Evolutionary conservation across 805 yeast species (phyloP), one percentile per base, ranked within the genome.

Genomic region (Hanseniaspora singularis): DNA sequence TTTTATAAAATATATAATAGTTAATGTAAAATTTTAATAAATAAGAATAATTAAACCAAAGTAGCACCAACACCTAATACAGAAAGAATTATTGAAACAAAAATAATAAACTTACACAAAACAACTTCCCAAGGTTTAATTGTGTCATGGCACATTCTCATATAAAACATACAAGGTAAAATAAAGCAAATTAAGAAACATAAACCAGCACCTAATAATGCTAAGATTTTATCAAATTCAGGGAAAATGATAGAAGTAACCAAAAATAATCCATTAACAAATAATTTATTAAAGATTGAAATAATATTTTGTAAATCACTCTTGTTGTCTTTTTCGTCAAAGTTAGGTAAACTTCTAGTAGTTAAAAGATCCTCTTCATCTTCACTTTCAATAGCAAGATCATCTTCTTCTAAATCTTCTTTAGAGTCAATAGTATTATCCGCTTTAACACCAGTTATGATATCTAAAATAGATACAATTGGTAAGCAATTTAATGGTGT

Each of bases 401-500:
- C 40, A 27, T 43, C 32, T 11, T 30, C 40, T 14, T 38, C 39
- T 10, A 20, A 28, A 15, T 10, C 24, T 47, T 53, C 55, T 18
- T 38, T 49, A 10, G 49, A 59, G 36, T 57, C 56, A 11, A 36
- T 42, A 14, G 54, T 54, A 0, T 57, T 49, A 12, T 54, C 38
- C 15, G 51, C 55, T 15, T 55, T 58, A n/a, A 60, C 57, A 22
- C 61, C 49, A 27, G 74, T 60, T n/a, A 77, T 47, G 10, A 69
- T 62, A 54, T 83, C 94, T 32, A 81, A 57, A 1, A 86, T 76
- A 1, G 88, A 70, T 27, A 83, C 74, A 24, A 87, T 77, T 0
- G 96, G 96, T 56, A 86, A 76, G 11, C 88, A 83, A 53, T 79
- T 80, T 33, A 86, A 68, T 0, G 96, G 95, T 1, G 86, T 72